Conservation (phyloP, 129 eudicot genomes). For the Centella asiatica region DNA sequence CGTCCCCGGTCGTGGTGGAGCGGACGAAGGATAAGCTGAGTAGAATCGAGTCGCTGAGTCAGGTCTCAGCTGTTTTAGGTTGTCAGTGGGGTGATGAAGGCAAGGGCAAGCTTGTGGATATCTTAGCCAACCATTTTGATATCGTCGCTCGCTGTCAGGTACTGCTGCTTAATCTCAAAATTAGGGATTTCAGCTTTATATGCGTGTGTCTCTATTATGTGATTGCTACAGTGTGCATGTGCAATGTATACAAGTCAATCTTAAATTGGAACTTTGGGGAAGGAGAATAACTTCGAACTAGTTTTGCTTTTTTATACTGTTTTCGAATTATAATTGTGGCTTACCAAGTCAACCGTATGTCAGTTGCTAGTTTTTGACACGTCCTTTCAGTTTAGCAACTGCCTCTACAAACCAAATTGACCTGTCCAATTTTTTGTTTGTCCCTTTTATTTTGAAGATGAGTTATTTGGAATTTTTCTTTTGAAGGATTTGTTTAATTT, state of each 20-base stretch:
- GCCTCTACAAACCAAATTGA: too few species aligned
- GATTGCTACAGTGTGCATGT: neutral
- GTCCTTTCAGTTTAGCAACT: too few species aligned
- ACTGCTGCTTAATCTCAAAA: neutral
- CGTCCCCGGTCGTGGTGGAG: slow-evolving; percentile 19
- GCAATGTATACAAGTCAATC: neutral
- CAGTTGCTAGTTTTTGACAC: too few species aligned
- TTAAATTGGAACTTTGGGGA: too few species aligned
- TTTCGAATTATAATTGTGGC: too few species aligned
- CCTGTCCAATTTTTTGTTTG: too few species aligned
- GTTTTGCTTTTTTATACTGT: too few species aligned
- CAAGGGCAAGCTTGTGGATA: slow-evolving; percentile 93
- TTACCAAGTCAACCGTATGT: too few species aligned
- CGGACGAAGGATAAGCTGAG: slow-evolving; percentile 20
- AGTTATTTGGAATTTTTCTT: too few species aligned
- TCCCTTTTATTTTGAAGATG: too few species aligned
- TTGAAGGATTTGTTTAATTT: too few species aligned
- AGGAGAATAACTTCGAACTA: too few species aligned
- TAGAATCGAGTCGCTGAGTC: slow-evolving; percentile 66
- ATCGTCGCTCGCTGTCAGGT: slow-evolving; percentile 98
- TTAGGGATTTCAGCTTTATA: neutral
- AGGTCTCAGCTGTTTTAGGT: slow-evolving; percentile 86
- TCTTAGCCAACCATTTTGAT: slow-evolving; percentile 78
- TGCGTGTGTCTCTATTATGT: neutral
- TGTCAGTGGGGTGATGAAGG: slow-evolving; percentile 99